Conservation (phyloP, 2,329 filamentous ascomycete genomes). For the Fusarium penzigii region DNA sequence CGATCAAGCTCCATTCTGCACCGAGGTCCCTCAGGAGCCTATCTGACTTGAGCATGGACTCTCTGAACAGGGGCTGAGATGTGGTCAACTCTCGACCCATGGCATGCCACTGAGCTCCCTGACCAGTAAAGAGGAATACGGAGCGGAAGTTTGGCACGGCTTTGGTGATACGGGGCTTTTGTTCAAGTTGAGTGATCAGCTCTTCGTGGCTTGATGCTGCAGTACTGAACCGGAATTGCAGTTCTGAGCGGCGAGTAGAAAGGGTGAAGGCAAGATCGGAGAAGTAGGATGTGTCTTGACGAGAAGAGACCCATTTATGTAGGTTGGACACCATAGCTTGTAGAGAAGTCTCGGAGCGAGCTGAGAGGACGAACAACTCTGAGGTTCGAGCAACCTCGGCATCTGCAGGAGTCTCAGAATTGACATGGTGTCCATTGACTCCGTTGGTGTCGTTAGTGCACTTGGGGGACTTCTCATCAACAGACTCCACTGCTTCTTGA, state of each 20-base stretch:
- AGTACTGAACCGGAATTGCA: slow-evolving; percentile 8
- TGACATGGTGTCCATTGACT: background rate
- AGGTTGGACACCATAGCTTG: slow-evolving; percentile 8
- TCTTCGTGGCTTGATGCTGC: slow-evolving; percentile 4
- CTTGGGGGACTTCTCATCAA: too few relatives aligned
- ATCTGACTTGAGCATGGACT: slow-evolving; percentile 9
- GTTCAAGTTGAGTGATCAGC: background rate
- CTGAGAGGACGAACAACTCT: slow-evolving; percentile 14
- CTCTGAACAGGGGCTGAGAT: slow-evolving; percentile 5
- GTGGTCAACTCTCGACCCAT: slow-evolving; percentile 31
- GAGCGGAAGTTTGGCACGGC: slow-evolving; percentile 3
- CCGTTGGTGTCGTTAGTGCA: background rate
- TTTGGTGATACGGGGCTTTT: slow-evolving; percentile 11
- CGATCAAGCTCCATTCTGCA: slow-evolving; percentile 23
- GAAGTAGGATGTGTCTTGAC: slow-evolving; percentile 5
- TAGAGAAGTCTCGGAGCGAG: slow-evolving; percentile 10
- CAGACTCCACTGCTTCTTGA: too few relatives aligned
- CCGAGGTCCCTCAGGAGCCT: slow-evolving; percentile 2
- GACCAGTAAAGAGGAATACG: slow-evolving; percentile 35
- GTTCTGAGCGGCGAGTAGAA: slow-evolving; percentile 10
- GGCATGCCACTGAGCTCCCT: slow-evolving; percentile 38
- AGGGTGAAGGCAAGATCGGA: slow-evolving; percentile 13
- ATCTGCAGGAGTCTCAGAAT: background rate
- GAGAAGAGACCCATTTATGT: slow-evolving; percentile 8
- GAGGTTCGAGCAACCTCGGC: background rate